These are phyloP conservation scores for Diddensiella transvaalensis DNA, from an alignment of 805 yeast species.

Conservation along the genomic window DNA sequence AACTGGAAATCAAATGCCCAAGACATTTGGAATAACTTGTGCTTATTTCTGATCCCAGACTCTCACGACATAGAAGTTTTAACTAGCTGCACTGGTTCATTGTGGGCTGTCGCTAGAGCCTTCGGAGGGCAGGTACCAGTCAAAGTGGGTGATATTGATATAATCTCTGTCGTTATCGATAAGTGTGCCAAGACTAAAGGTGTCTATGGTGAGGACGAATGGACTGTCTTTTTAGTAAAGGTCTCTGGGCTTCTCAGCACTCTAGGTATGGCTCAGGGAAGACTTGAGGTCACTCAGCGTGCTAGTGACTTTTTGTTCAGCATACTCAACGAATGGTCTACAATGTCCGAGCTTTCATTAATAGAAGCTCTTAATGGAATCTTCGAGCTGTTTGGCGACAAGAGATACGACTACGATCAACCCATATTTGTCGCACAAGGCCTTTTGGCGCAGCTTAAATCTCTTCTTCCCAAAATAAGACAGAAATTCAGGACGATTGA, in stretches of 20 bases:
- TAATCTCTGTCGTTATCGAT: conserved; percentile 27
- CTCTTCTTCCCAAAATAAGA: conserved; percentile 47
- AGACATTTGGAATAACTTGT: conserved; percentile 27
- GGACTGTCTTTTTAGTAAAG: conserved; percentile 41
- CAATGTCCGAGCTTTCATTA: conserved; percentile 40
- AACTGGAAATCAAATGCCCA: conserved; percentile 37
- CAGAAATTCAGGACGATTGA: conserved; percentile 60
- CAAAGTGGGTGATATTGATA: conserved; percentile 22
- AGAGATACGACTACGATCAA: conserved; percentile 58
- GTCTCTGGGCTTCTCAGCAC: conserved; percentile 52
- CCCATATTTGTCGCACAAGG: conserved; percentile 59
- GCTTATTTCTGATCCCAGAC: conserved; percentile 19
- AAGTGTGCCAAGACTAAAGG: conserved; percentile 16
- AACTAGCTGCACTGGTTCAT: conserved; percentile 38
- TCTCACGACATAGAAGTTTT: conserved; percentile 29
- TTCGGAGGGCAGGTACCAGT: conserved; percentile 22
- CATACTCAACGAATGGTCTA: conserved; percentile 30
- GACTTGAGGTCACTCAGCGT: conserved; percentile 41
- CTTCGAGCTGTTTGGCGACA: conserved; percentile 80
- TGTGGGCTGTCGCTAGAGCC: conserved; percentile 43
- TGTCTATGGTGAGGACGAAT: conserved; percentile 26
- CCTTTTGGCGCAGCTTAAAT: conserved; percentile 42
- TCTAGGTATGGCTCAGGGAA: conserved; percentile 46
- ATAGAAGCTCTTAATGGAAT: conserved; percentile 62
- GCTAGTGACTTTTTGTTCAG: conserved; percentile 46